Evolutionary conservation across 208 protist genomes (phyloP), one percentile per base, ranked within the genome.

Genomic region (Leptomonas pyrrhocoris): DNA sequence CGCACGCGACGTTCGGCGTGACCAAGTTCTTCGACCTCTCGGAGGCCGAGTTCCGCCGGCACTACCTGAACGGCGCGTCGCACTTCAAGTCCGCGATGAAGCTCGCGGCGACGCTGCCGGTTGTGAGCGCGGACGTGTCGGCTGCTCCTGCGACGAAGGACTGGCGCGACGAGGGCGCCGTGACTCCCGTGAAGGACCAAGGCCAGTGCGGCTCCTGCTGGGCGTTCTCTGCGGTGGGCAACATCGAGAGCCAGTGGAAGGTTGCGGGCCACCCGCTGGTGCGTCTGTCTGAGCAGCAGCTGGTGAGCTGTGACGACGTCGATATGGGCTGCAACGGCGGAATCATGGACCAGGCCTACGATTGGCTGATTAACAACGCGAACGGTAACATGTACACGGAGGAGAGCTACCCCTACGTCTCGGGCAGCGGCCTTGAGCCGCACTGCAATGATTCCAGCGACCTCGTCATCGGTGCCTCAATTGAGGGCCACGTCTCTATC

Each of bases 131-230:
- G n/a, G n/a, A n/a, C n/a, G n/a, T n/a, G n/a, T n/a, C n/a, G 28
- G 27, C 27, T 3, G 43, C 28, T 23, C 55, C 40, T 46, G 53
- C 25, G 21, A 27, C 12, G 55, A 48, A 48, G 56, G 93, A 98
- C 81, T 98, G 94, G 96, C 83, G 89, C 28, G 18, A 59, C 30
- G 83, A 93, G 62, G 92, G 91, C 45, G 92, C 86, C 18, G 94
- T 98, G 59, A 95, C 93, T 6, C 74, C 67, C 13, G 96, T 99
- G 38, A 98, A 98, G 85, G 86, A 98, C 77, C 96, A 98, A 83
- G 93, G 91, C 36, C 54, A 55, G 34, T 99, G 97, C 78, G 98
- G 97, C 61, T 96, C 88, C 5, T 98, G 97, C 87, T 99, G 97
- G 97, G 70, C 96, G 31, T 99, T 99, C 85, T 94, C 89, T 9